Percentiles rank a stretch among this genome's conserved stretches.
Conservation (phyloP, 768 basidiomycete genomes). For the Leccinum imitatum region DNA sequence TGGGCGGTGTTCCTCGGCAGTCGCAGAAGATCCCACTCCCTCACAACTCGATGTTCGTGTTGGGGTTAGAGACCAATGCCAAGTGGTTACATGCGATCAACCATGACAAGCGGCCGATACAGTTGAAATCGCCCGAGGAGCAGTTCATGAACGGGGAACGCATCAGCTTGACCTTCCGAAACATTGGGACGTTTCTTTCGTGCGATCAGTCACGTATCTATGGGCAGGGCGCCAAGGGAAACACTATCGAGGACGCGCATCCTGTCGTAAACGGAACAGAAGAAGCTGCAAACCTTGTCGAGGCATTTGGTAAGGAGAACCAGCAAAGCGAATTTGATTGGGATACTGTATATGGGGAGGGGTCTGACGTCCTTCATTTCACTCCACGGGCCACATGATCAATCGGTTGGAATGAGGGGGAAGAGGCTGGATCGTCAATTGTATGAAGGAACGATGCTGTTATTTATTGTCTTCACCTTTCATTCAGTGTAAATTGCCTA, state of each 20-base stretch:
- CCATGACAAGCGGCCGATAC: slow-evolving; percentile 65
- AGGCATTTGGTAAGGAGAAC: slow-evolving; percentile 75
- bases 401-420: slow-evolving; percentile 5
- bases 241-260: slow-evolving; percentile 53
- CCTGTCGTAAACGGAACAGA: slow-evolving; percentile 52
- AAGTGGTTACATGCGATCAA: slow-evolving; percentile 78
- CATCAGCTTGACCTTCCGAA: slow-evolving; percentile 78
- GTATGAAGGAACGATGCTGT: slow-evolving; percentile 26
- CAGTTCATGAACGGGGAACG: slow-evolving; percentile 56
- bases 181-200: slow-evolving; percentile 74
- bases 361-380: slow-evolving; percentile 70
- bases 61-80: slow-evolving; percentile 71
- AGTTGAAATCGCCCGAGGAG: slow-evolving; percentile 56
- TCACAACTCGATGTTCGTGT: slow-evolving; percentile 80
- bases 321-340: slow-evolving; percentile 69
- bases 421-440: slow-evolving; percentile 18
- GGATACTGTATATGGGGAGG: slow-evolving; percentile 61
- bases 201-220: slow-evolving; percentile 53
- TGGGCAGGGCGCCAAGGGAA: slow-evolving; percentile 71
- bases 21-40: slow-evolving; percentile 71
- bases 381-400: slow-evolving; percentile 22
- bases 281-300: slow-evolving; percentile 50
- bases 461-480: slow-evolving; percentile 19
- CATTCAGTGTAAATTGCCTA: slow-evolving; percentile 20
- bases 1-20: slow-evolving; percentile 32